phyloP scores from a whole-genome alignment of 768 basidiomycete genomes.

The Tricholoma furcatifolium region DNA sequence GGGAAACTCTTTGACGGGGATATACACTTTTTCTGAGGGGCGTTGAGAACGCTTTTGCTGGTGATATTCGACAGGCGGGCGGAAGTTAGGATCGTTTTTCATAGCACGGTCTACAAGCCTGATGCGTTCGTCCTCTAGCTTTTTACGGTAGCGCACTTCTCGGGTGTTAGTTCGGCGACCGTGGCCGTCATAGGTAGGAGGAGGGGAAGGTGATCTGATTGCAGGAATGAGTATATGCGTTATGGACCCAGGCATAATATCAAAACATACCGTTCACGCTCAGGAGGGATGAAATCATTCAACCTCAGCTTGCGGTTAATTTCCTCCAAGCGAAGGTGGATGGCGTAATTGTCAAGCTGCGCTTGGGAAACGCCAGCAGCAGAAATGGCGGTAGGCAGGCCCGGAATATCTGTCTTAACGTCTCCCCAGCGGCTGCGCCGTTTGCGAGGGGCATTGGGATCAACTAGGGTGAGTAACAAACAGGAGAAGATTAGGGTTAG shows the following conservation, averaged over 20 bases:
- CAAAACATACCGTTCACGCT: constrained; percentile 76
- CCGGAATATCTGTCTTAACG: constrained; percentile 86
- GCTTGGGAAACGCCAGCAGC: constrained; percentile 92
- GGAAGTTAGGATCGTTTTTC: constrained; percentile 98
- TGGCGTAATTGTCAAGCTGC: constrained; percentile 97
- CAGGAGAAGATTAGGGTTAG: constrained; percentile 53
- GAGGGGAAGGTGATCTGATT: constrained; percentile 88
- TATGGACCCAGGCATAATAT: neutral
- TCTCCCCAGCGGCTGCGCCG: constrained; percentile 98
- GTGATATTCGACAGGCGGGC: constrained; percentile 94
- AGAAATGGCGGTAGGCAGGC: constrained; percentile 91
- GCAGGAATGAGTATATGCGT: constrained; percentile 26
- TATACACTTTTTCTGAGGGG: constrained; percentile 97
- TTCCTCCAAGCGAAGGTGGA: constrained; percentile 93
- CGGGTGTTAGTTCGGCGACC: constrained; percentile 98
- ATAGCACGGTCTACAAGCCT: constrained; percentile 93
- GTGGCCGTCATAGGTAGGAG: constrained; percentile 95
- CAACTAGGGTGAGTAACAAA: constrained; percentile 57
- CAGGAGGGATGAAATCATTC: constrained; percentile 95
- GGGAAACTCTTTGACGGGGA: constrained; percentile 99
- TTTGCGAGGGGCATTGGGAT: constrained; percentile 87
- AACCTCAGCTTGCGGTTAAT: constrained; percentile 93
- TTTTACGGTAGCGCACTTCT: constrained; percentile 97
- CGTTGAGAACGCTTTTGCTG: constrained; percentile 92
- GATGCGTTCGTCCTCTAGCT: constrained; percentile 90